Base-by-base conservation (phyloP, 169 alveolate genomes). In the Babesia bovis region DNA sequence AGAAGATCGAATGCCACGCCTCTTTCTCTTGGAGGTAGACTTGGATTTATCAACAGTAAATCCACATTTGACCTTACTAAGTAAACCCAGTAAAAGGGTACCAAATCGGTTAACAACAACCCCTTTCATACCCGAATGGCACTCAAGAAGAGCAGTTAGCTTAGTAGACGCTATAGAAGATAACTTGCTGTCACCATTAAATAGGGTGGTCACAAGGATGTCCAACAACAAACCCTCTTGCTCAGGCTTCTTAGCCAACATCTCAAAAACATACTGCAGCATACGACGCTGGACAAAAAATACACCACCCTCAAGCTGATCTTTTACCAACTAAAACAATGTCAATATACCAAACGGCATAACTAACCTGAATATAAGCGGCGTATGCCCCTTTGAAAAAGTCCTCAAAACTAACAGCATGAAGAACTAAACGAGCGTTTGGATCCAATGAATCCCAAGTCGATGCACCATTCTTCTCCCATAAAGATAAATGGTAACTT, bases 181-280 rank as follows among this genome's bases (percentile, higher is more conserved):
- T 44, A 78, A 40, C 36, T 59, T 68, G 41, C 49, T 4, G 21
- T 78, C 75, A 7, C 58, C 40, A 21, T 26, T 47, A 12, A 56
- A 23, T 26, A 78, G 52, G 10, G 60, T 36, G 52, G 38, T 2
- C 5, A 78, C 41, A 1, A 78, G 47, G 19, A 68, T 42, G 53
- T 78, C 83, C 67, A 78, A 33, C 0, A 78, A 35, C 23, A 78
- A 23, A 17, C 59, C 87, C 58, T 78, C 87, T 61, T 78, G 87
- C 55, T 78, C 87, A 2, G 87, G 87, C 73, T 70, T 68, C 49
- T 60, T 59, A 15, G 73, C 73, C 56, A 78, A 58, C 87, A 78
- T 69, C 60, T 78, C 81, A 26, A 78, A 36, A n/a, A 53, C 59
- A 35, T 58, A 47, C 36, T 78, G 69, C 3, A 68, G 49, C 60